Evolutionary conservation across 1,284 basidiomycete genomes (phyloP), one percentile per base, ranked within the genome.

Genomic region (Heterobasidion occidentale): DNA sequence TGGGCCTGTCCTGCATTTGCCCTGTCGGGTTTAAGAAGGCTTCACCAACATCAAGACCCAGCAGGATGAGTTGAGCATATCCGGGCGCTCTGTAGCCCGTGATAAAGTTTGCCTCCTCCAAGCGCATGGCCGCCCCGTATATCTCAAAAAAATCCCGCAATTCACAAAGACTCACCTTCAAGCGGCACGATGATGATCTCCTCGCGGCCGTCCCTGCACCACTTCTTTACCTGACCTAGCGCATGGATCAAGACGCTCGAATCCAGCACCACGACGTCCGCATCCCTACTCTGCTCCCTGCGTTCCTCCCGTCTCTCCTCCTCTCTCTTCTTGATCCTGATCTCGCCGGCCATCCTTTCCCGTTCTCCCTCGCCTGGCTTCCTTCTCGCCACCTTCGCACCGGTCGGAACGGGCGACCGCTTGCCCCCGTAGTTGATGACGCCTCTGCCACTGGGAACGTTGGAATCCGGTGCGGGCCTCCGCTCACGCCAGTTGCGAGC

Each of bases 211-310:
- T 88, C 84, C 65, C 74, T 82, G 73, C 80, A 92, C 89, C 89
- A 91, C 55, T 81, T 82, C 74, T 92, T 90, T 56, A 96, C 79
- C 58, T 87, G 83, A 56, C 86, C 83, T 15, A 94, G 75, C 0
- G 88, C 88, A 70, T 94, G 88, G 47, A 97, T 79, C 55, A 96
- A 78, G 7, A 94, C 90, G 62, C 90, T 94, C 0, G 90, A 90
- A 67, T 96, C 94, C 45, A 94, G 79, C 35, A 94, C 82, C 33
- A 93, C 74, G 20, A 90, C 71, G 70, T 86, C 87, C 1, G 87
- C 88, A 60, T 88, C 84, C 68, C 84, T 80, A 62, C 72, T 64
- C 59, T 74, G 58, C 27, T 68, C 65, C 66, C 72, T 63, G 46
- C 56, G 56, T 59, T 59, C 60, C 49, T 53, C 54, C 45, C 65